Evolutionary conservation across 148 eudicot species (phyloP).

Genomic region (Nepenthes gracilis): DNA sequence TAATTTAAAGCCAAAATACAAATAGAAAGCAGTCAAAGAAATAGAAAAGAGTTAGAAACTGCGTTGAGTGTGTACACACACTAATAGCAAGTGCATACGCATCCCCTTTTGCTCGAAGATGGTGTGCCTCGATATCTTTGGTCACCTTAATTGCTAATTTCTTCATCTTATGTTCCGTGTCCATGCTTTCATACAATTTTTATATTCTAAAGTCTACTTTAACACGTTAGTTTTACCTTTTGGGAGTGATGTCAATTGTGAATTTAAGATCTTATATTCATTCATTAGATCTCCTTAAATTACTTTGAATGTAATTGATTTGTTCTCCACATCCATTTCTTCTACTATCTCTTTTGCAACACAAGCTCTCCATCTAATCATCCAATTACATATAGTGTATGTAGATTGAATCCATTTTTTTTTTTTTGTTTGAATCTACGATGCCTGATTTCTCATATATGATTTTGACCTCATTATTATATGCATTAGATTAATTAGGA

Average conservation of each 20-base stretch:
- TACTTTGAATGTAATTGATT: conserved; percentile 6
- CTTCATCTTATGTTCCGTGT: neutral
- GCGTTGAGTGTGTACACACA: too few relatives aligned
- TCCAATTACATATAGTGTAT: too few relatives aligned
- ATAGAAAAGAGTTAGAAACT: too few relatives aligned
- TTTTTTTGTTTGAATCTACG: too few relatives aligned
- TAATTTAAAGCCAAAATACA: too few relatives aligned
- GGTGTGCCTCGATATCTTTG: conserved; percentile 8
- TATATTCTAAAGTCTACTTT: conserved; percentile 6
- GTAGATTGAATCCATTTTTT: too few relatives aligned
- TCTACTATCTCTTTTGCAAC: conserved; percentile 10
- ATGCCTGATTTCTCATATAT: too few relatives aligned
- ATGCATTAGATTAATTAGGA: too few relatives aligned
- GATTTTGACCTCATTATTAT: too few relatives aligned
- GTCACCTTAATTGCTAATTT: conserved; percentile 6
- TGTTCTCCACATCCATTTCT: conserved; percentile 8
- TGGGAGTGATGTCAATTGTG: conserved; percentile 1
- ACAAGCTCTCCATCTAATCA: conserved; percentile 7
- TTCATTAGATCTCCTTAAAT: conserved; percentile 6
- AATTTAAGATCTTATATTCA: conserved; percentile 3
- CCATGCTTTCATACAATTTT: conserved; percentile 6
- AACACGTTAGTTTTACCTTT: neutral
- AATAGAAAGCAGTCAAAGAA: too few relatives aligned
- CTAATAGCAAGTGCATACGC: too few relatives aligned
- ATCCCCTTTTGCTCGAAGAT: neutral